Base-by-base conservation (phyloP, 345 rosid species). In the Brassica incana region DNA sequence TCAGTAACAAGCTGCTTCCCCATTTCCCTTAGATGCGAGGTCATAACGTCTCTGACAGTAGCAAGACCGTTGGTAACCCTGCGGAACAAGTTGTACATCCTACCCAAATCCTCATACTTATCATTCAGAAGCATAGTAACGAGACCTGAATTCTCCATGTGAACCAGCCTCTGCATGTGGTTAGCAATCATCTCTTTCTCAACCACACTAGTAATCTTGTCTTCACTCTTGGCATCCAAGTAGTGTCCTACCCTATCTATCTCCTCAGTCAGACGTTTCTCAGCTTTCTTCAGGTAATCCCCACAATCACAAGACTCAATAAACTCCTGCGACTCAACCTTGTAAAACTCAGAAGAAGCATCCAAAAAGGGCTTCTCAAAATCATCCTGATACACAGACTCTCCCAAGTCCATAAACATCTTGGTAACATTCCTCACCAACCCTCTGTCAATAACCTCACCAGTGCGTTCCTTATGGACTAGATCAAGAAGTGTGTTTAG, bases 141-240 rank as follows among this genome's bases (percentile, higher is more conserved):
- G 81, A 93, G 78, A 36, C 99, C 99, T 6, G 99, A 95, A 76
- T 89, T 89, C 88, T 95, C 99, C 99, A 95, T 93, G 80, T 90
- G 99, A 67, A 95, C 98, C 59, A 95, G 86, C 64, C 98, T 89
- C 84, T 76, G 86, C 99, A 95, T 92, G 94, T 95, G 99, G 84
- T 87, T 95, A 62, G 93, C 97, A 74, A 95, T 93, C 99, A 93
- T 95, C 89, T 93, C 98, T 85, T 86, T 93, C 88, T 95, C 99
- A 83, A 95, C 99, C 79, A 91, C 99, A 77, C 84, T 87, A 45
- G 94, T 93, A 80, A 95, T 95, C 91, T 89, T 95, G 63, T 76
- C 86, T 82, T 95, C 99, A 67, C 98, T 95, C 88, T 85, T 90
- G 70, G 81, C 77, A 82, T 95, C 99, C 91, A 95, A 79, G 85